Percentiles rank a stretch among this genome's conserved stretches.
These are phyloP conservation scores for Kwoniella europaea DNA, from an alignment of 768 basidiomycete species.

Conservation along the genomic window DNA sequence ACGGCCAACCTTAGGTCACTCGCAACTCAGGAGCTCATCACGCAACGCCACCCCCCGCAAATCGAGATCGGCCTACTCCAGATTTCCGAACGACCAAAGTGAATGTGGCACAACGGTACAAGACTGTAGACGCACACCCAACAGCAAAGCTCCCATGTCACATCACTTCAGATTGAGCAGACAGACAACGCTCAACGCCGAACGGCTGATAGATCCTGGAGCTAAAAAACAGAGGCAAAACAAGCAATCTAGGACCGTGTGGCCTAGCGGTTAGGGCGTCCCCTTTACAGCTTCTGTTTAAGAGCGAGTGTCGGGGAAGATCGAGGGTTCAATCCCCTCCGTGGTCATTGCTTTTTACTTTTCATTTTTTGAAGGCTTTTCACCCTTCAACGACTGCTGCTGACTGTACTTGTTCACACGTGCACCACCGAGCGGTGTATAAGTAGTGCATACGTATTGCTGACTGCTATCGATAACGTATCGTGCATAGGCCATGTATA, in stretches of 20 bases:
- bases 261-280: conserved; percentile 28
- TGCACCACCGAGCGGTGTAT: too few relatives aligned
- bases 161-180: background rate
- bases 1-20: too few relatives aligned
- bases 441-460: background rate
- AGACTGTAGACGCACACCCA: too few relatives aligned
- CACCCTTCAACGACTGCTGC: background rate
- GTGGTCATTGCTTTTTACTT: conserved; percentile 17
- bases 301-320: conserved; percentile 9
- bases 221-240: background rate
- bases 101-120: too few relatives aligned
- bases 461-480: background rate
- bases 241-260: conserved; percentile 1
- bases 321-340: conserved; percentile 30
- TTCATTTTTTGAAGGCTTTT: background rate
- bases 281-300: conserved; percentile 15
- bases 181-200: background rate
- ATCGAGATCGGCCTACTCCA: background rate
- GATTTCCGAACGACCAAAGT: too few relatives aligned
- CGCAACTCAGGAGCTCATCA: too few relatives aligned
- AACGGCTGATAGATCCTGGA: background rate
- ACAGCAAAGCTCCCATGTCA: too few relatives aligned
- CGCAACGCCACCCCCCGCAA: too few relatives aligned
- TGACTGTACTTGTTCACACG: too few relatives aligned
- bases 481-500: background rate